Evolutionary conservation across 2,329 filamentous ascomycete species (phyloP), one percentile per base, ranked within the genome.

Genomic region (Curvularia sp.): DNA sequence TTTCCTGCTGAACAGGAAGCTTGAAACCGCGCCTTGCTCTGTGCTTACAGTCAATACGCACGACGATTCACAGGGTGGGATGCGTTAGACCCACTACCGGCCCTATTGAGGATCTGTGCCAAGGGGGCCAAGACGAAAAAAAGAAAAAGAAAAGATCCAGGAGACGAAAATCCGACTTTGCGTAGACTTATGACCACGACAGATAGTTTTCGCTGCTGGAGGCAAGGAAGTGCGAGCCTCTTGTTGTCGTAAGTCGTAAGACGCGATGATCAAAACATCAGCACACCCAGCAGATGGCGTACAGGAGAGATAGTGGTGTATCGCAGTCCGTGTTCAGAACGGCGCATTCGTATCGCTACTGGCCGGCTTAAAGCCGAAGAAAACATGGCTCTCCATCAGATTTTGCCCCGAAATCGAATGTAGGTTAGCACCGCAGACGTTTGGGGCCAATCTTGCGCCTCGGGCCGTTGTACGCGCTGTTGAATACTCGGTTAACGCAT

Each of bases 381-480:
- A 36, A 15, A 36, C 34, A 36, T 36, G 34, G 34, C 34, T 36
- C 15, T 5, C 15, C 41, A 43, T 43, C 21, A 25, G 23, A 15
- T 9, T 43, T 47, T 23, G 45, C 28, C 10, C 3, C 45, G 12
- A 47, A 21, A 15, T 32, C 19, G 18, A 18, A n/a, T n/a, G n/a
- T 25, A 12, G 28, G 46, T 23, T 49, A 18, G 32, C 15, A 36
- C n/a, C 8, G 15, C 27, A 34, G 28, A 36, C 39, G 19, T 41
- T 50, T 41, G 15, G 36, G 21, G 19, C 21, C 18, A 45, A 18
- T 7, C 21, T 34, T 19, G 39, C 49, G 49, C 30, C 15, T 27
- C 49, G 49, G 49, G 49, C 49, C 49, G 49, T 52, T 52, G 39
- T 39, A 38, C 46, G 32, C 32, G 32, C 46, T 49, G 15, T 49